phyloP scores from a whole-genome alignment of 2,329 filamentous ascomycete genomes.

The Aspergillus eucalypticola region DNA sequence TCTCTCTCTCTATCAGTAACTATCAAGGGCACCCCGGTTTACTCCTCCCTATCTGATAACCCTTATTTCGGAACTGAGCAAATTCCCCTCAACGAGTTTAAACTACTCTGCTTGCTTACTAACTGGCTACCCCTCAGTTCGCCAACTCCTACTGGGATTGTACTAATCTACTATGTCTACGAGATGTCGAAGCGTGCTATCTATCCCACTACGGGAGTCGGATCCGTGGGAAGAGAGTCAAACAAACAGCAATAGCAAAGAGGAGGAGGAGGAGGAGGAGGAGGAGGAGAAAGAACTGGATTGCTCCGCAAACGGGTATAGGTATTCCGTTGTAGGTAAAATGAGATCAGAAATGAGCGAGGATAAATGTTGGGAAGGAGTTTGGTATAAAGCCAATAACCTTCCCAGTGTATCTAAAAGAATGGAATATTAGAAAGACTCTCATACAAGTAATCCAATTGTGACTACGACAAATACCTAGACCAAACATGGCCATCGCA shows the following conservation, averaged over 20 bases:
- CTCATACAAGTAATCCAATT: neutral
- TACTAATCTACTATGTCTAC: too few relatives aligned
- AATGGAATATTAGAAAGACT: too few relatives aligned
- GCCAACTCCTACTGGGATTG: neutral
- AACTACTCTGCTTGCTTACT: neutral
- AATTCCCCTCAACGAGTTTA: neutral
- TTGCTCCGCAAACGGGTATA: neutral
- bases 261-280: neutral
- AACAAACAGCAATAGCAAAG: neutral
- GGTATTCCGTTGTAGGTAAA: neutral
- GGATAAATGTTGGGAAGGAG: neutral
- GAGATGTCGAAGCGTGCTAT: too few relatives aligned
- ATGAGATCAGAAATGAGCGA: neutral
- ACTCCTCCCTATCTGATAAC: neutral
- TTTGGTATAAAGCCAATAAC: neutral
- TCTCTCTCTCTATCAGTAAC: neutral
- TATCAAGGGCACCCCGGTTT: too few relatives aligned
- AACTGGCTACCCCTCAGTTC: conserved; percentile 11
- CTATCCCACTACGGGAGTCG: conserved; percentile 20
- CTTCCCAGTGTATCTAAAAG: too few relatives aligned
- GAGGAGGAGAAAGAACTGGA: neutral
- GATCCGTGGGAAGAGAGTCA: conserved; percentile 11
- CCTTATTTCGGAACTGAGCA: neutral
- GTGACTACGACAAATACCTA: too few relatives aligned
- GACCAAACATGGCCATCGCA: conserved; percentile 34